phyloP scores from a whole-genome alignment of 169 alveolate genomes.

The Theileria parva region DNA sequence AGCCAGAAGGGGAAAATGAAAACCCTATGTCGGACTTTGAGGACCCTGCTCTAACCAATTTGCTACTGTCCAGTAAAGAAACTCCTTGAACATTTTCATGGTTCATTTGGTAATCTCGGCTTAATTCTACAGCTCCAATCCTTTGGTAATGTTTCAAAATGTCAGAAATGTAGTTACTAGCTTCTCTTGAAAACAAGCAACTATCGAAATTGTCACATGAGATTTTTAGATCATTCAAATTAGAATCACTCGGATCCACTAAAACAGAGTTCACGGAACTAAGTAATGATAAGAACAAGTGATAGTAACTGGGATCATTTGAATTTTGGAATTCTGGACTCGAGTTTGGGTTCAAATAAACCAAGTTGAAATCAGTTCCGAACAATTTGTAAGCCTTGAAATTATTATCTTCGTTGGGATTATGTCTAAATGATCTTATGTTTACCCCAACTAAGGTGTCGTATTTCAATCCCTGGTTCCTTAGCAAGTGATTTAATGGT shows the following conservation, averaged over 20 bases:
- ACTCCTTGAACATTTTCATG: not conserved
- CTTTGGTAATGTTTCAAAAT: not conserved
- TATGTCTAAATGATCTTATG: not conserved
- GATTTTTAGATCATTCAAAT: not conserved
- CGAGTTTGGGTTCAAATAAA: conserved; percentile 3
- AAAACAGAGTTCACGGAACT: conserved; percentile 12
- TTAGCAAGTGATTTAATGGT: not conserved
- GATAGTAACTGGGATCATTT: conserved; percentile 20
- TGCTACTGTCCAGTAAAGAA: not conserved
- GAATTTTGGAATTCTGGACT: not conserved
- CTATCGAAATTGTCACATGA: not conserved
- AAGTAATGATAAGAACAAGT: conserved; percentile 14
- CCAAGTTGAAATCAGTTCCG: conserved; percentile 4
- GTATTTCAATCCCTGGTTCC: not conserved
- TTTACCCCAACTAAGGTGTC: not conserved
- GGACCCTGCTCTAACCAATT: conserved; percentile 3
- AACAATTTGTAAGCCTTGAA: not conserved
- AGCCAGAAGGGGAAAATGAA: conserved; percentile 75
- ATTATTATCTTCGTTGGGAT: not conserved
- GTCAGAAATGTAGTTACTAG: not conserved
- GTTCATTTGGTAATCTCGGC: not conserved
- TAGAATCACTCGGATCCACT: not conserved
- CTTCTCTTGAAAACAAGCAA: not conserved
- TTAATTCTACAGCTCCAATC: conserved; percentile 20
- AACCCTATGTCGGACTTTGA: conserved; percentile 54